Percentiles rank a stretch among this genome's conserved stretches.
Conservation (phyloP, 176 grass and related monocot species). For the Panicum miliaceum region DNA sequence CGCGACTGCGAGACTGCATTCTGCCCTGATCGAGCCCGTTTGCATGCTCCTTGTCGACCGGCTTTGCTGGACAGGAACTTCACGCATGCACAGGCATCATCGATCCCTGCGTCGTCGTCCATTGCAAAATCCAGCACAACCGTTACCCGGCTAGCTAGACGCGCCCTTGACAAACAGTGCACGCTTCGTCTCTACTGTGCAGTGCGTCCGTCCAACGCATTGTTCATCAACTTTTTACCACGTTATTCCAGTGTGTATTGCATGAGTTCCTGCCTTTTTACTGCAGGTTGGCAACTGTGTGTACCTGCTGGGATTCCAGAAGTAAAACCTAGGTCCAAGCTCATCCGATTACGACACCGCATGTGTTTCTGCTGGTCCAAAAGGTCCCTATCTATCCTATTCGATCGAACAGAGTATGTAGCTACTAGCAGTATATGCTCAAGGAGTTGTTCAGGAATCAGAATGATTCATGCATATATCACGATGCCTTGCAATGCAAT, state of each 20-base stretch:
- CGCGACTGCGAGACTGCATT: neutral
- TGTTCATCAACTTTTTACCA: neutral
- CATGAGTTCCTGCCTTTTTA: neutral
- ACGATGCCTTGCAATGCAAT: slow-evolving; percentile 5
- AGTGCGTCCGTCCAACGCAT: neutral
- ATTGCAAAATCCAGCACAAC: neutral
- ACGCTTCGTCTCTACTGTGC: neutral
- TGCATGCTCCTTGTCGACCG: neutral
- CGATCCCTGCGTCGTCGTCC: neutral
- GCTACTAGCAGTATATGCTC: neutral
- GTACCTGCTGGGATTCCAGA: neutral
- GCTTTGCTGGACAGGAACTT: neutral
- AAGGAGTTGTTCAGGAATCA: slow-evolving; percentile 37
- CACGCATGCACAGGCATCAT: neutral
- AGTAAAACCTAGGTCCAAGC: neutral
- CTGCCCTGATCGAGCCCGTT: neutral
- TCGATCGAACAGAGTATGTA: slow-evolving; percentile 17
- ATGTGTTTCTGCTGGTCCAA: slow-evolving; percentile 22
- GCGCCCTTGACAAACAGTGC: neutral
- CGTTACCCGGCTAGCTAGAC: neutral
- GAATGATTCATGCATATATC: slow-evolving; percentile 23
- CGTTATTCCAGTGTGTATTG: neutral
- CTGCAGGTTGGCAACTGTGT: neutral
- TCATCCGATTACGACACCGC: neutral
- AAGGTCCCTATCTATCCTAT: neutral